A percentile compares a stretch with the other conserved stretches of the same genome.
Conservation (phyloP, 345 rosid species). For the Arabis hirsuta region DNA sequence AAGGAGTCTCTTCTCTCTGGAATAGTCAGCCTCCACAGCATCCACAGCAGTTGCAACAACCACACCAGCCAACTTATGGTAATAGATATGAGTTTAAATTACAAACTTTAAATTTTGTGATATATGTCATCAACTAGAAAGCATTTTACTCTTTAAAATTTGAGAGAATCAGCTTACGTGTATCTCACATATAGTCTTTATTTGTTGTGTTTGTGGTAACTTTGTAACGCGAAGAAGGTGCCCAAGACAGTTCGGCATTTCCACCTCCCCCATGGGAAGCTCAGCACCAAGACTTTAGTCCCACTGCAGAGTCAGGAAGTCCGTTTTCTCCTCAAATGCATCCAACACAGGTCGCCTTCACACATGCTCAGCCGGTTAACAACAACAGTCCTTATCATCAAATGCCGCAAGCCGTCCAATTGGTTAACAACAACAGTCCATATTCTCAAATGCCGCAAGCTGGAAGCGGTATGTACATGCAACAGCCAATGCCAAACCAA, state of each 20-base stretch:
- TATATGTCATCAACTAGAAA: slow-evolving; percentile 20
- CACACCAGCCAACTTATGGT: slow-evolving; percentile 76
- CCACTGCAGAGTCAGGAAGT: slow-evolving; percentile 51
- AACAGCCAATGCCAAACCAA: slow-evolving; percentile 58
- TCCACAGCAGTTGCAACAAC: slow-evolving; percentile 42
- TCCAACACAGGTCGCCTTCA: slow-evolving; percentile 51
- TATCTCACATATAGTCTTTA: slow-evolving; percentile 16
- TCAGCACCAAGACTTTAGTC: slow-evolving; percentile 65
- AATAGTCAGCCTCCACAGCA: slow-evolving; percentile 68
- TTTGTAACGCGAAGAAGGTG: slow-evolving; percentile 57
- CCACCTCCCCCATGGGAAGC: slow-evolving; percentile 99
- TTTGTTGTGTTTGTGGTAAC: slow-evolving; percentile 24
- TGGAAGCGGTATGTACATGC: slow-evolving; percentile 71
- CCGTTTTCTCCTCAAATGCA: slow-evolving; percentile 72
- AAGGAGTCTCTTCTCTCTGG: slow-evolving; percentile 67
- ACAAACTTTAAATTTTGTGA: background rate
- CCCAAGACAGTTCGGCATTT: slow-evolving; percentile 57
- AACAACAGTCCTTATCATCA: slow-evolving; percentile 49
- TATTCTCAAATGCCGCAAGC: slow-evolving; percentile 58
- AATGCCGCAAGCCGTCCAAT: slow-evolving; percentile 59
- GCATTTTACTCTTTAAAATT: slow-evolving; percentile 21
- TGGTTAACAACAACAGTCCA: slow-evolving; percentile 44
- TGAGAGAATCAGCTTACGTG: background rate
- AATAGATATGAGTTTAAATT: slow-evolving; percentile 18
- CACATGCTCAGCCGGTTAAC: slow-evolving; percentile 51